Base-by-base conservation (phyloP, 768 basidiomycete genomes). In the Amanita polypyramis region DNA sequence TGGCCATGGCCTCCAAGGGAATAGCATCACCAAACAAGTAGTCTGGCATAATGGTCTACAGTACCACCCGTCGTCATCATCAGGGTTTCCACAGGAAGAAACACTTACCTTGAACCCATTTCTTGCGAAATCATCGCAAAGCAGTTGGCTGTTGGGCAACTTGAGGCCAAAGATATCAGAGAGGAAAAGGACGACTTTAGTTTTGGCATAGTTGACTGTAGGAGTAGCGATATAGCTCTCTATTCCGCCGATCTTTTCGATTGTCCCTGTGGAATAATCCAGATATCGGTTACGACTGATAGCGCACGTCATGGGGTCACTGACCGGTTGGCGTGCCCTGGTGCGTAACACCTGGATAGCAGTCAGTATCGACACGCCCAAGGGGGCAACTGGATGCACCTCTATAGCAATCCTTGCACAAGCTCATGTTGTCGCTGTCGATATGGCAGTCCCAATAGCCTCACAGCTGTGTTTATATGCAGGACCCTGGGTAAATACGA, bases 111-210 rank as follows among this genome's bases (percentile, higher is more conserved):
- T 72, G 64, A 68, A 70, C 15, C 73, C 73, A n/a, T n/a, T n/a
- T n/a, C n/a, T n/a, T n/a, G n/a, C n/a, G n/a, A n/a, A n/a, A n/a
- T n/a, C n/a, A n/a, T n/a, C n/a, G n/a, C n/a, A n/a, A n/a, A n/a
- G n/a, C n/a, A n/a, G 46, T 73, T 73, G 4, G 58, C 60, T 45
- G 54, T 82, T 80, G 58, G 25, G 25, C 25, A 78, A 60, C 19
- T 71, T 62, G 20, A 70, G 56, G 6, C 79, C 80, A 49, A 75
- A 78, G 39, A 70, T 62, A 52, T 79, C 81, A 2, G 75, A 48
- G 20, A 82, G 58, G 64, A 66, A 75, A 21, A 83, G 67, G 41
- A 82, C 45, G 21, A 70, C 76, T 58, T 79, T 81, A 53, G 74
- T 68, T 60, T 77, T 74, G 45, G 71, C 61, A 50, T 75, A 79